These are phyloP conservation scores for Fusarium palustre DNA, from an alignment of 2,329 filamentous ascomycete species.

Conservation along the genomic window DNA sequence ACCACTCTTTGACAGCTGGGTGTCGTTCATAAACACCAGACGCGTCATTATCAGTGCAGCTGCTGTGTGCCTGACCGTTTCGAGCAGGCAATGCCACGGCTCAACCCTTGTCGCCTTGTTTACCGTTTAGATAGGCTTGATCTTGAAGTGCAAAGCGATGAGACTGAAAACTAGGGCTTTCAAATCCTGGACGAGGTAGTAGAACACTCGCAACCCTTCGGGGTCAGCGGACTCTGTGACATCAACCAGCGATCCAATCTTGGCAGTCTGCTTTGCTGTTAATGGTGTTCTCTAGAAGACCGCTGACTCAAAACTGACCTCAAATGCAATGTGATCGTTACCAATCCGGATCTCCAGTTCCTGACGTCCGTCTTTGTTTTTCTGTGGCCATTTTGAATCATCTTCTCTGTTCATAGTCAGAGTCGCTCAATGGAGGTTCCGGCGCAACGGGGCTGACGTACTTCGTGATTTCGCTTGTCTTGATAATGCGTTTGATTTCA, in stretches of 20 bases:
- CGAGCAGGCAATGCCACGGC: slow-evolving; percentile 11
- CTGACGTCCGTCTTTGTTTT: slow-evolving; percentile 98
- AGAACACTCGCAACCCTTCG: slow-evolving; percentile 95
- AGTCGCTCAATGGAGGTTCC: not conserved
- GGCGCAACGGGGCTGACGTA: slow-evolving; percentile 56
- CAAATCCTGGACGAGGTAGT: slow-evolving; percentile 97
- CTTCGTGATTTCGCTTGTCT: slow-evolving; percentile 97
- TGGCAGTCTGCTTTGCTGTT: slow-evolving; percentile 77
- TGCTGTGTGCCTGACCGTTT: not conserved
- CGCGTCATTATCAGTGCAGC: slow-evolving; percentile 1
- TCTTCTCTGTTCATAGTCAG: slow-evolving; percentile 77
- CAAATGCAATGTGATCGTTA: slow-evolving; percentile 96
- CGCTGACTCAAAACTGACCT: slow-evolving; percentile 67
- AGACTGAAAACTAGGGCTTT: slow-evolving; percentile 97
- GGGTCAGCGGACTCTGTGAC: slow-evolving; percentile 96
- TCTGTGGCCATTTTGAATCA: slow-evolving; percentile 97
- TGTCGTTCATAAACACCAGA: slow-evolving; percentile 30
- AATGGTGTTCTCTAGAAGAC: slow-evolving; percentile 12
- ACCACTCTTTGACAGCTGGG: slow-evolving; percentile 30
- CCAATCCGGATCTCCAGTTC: slow-evolving; percentile 95
- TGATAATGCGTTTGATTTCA: slow-evolving; percentile 97
- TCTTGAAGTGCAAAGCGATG: slow-evolving; percentile 98
- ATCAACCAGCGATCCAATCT: slow-evolving; percentile 96
- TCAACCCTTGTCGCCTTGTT: slow-evolving; percentile 3
- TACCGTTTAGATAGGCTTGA: slow-evolving; percentile 74